Conservation (phyloP, 1,284 basidiomycete genomes). For the Microbotryum lychnidis-dioicae region DNA sequence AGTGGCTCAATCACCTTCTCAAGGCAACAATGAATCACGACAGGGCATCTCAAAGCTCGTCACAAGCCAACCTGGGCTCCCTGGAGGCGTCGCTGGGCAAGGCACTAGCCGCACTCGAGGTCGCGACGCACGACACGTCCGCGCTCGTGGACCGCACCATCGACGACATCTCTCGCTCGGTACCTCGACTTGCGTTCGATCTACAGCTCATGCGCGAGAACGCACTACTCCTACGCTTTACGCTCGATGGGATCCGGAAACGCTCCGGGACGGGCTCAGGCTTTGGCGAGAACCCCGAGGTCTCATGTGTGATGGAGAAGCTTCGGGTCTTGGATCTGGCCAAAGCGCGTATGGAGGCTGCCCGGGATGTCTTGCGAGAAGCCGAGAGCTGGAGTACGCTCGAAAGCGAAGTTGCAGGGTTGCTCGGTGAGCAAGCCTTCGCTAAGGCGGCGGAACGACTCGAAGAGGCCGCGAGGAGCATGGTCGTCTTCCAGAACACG, state of each 20-base stretch:
- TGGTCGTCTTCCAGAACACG: constrained; percentile 83
- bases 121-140: constrained; percentile 78
- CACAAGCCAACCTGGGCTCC: constrained; percentile 46
- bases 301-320: constrained; percentile 55
- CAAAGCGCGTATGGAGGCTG: constrained; percentile 73
- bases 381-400: constrained; percentile 91
- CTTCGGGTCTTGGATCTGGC: constrained; percentile 70
- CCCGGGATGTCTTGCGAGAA: constrained; percentile 74
- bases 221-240: constrained; percentile 60
- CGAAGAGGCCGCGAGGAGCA: constrained; percentile 72
- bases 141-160: constrained; percentile 74
- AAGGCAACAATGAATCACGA: not conserved
- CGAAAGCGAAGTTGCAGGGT: constrained; percentile 75
- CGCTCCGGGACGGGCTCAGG: constrained; percentile 18
- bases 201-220: constrained; percentile 90
- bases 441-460: constrained; percentile 79
- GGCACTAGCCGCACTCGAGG: constrained; percentile 65
- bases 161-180: constrained; percentile 75
- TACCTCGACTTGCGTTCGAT: constrained; percentile 82
- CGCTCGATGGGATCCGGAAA: constrained; percentile 35
- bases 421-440: constrained; percentile 61
- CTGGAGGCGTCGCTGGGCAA: constrained; percentile 65
- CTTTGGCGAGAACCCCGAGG: constrained; percentile 42
- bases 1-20: constrained; percentile 29
- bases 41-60: not conserved